Conservation (phyloP, 495 filamentous ascomycete genomes). For the Rostrohypoxylon terebratum region DNA sequence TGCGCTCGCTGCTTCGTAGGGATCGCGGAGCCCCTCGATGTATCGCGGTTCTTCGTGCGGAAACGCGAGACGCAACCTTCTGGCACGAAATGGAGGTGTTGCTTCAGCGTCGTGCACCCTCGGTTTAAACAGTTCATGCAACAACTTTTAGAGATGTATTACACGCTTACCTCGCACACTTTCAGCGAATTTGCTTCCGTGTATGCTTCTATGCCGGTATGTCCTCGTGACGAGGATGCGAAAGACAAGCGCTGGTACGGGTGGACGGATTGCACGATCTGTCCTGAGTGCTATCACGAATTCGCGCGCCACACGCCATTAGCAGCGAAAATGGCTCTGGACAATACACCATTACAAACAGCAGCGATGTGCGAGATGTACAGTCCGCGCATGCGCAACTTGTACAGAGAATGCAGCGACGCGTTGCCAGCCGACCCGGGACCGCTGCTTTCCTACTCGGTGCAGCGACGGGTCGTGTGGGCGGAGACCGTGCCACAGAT, state of each 20-base stretch:
- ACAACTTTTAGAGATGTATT: constrained; percentile 39
- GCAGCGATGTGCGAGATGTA: constrained; percentile 53
- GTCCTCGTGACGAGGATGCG: constrained; percentile 47
- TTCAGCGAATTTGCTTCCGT: constrained; percentile 36
- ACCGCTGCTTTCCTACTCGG: constrained; percentile 34
- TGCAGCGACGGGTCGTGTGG: constrained; percentile 40
- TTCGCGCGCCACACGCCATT: constrained; percentile 50
- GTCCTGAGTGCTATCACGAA: constrained; percentile 54
- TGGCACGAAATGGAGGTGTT: constrained; percentile 39
- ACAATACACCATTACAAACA: constrained; percentile 39
- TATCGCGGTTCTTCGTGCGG: constrained; percentile 48
- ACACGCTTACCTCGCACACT: constrained; percentile 26
- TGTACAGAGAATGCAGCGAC: constrained; percentile 47
- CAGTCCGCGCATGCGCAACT: constrained; percentile 53
- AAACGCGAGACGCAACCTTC: constrained; percentile 14
- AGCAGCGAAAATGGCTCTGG: constrained; percentile 44
- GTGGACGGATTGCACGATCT: constrained; percentile 53
- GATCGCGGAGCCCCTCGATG: constrained; percentile 45
- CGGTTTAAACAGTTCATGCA: constrained; percentile 33
- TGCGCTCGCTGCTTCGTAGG: constrained; percentile 52
- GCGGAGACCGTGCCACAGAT: constrained; percentile 42
- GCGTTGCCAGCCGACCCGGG: constrained; percentile 34
- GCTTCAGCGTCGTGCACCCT: constrained; percentile 36
- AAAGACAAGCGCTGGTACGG: constrained; percentile 53
- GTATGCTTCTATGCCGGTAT: constrained; percentile 48